Percentiles rank a stretch among this genome's conserved stretches.
These are phyloP conservation scores for Kockovaella imperatae DNA, from an alignment of 768 basidiomycete species.

Conservation along the genomic window DNA sequence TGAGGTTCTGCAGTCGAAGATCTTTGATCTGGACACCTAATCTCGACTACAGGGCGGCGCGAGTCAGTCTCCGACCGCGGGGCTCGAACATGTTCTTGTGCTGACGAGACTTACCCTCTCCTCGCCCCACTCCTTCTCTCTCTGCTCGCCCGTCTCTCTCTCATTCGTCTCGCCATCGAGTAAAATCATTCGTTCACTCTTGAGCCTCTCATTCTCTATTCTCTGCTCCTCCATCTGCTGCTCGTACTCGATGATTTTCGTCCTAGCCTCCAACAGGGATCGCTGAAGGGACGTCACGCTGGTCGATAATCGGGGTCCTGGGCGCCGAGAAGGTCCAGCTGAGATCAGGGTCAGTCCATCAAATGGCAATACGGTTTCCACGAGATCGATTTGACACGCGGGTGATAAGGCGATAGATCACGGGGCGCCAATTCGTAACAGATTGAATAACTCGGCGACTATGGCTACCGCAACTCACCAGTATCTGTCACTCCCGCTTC, in stretches of 20 bases:
- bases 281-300: background rate
- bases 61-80: background rate
- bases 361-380: too few relatives aligned
- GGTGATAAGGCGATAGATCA: too few relatives aligned
- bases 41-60: background rate
- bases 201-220: slow-evolving; percentile 10
- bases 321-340: too few relatives aligned
- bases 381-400: too few relatives aligned
- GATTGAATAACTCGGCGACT: too few relatives aligned
- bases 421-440: too few relatives aligned
- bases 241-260: background rate
- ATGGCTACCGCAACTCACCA: too few relatives aligned
- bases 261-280: background rate
- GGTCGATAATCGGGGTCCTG: too few relatives aligned
- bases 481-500: too few relatives aligned
- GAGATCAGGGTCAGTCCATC: too few relatives aligned
- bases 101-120: slow-evolving; percentile 25
- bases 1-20: slow-evolving; percentile 9
- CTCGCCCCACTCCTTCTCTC: slow-evolving; percentile 20
- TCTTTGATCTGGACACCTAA: slow-evolving; percentile 6
- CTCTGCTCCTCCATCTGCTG: slow-evolving; percentile 1
- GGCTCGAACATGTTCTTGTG: background rate
- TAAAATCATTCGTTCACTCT: slow-evolving; percentile 11
- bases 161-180: slow-evolving; percentile 9
- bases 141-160: slow-evolving; percentile 7